Percentiles rank a stretch among this genome's conserved stretches.
These are phyloP conservation scores for Pezicula carpinea DNA, from an alignment of 2,329 filamentous ascomycete species.

Conservation along the genomic window DNA sequence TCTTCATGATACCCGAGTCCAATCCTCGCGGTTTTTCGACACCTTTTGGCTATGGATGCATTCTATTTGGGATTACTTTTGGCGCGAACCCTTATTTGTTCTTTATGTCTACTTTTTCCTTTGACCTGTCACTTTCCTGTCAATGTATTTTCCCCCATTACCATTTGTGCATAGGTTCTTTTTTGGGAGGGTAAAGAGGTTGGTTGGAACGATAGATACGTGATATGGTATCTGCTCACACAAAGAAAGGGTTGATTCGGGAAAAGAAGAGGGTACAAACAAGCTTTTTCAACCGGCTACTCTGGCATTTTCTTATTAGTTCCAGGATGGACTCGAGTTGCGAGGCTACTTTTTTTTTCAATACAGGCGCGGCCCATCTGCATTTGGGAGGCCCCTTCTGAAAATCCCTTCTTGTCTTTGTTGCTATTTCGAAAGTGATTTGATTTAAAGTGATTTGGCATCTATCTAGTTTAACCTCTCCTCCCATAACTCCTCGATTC, in stretches of 20 bases:
- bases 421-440: not conserved
- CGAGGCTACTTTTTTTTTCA: slow-evolving; percentile 9
- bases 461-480: slow-evolving; percentile 54
- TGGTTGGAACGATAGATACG: slow-evolving; percentile 8
- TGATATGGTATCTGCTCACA: not conserved
- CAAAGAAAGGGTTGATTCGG: slow-evolving; percentile 7
- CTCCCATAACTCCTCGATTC: slow-evolving; percentile 66
- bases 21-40: too few species aligned
- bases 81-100: too few species aligned
- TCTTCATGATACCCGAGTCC: too few species aligned
- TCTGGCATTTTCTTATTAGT: not conserved
- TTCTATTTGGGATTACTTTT: too few species aligned
- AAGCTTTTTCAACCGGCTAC: not conserved
- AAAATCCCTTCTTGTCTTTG: slow-evolving; percentile 2
- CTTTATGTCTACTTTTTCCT: not conserved
- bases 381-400: slow-evolving; percentile 26
- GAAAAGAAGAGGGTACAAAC: not conserved
- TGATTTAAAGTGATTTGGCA: too few species aligned
- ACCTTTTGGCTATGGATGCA: too few species aligned
- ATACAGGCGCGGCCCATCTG: slow-evolving; percentile 21
- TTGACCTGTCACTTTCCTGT: slow-evolving; percentile 9
- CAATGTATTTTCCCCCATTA: slow-evolving; percentile 1
- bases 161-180: not conserved
- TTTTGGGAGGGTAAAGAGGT: not conserved
- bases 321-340: not conserved